Base-by-base conservation (phyloP, 208 protist species). In the Herpetomonas samuelpessoai region DNA sequence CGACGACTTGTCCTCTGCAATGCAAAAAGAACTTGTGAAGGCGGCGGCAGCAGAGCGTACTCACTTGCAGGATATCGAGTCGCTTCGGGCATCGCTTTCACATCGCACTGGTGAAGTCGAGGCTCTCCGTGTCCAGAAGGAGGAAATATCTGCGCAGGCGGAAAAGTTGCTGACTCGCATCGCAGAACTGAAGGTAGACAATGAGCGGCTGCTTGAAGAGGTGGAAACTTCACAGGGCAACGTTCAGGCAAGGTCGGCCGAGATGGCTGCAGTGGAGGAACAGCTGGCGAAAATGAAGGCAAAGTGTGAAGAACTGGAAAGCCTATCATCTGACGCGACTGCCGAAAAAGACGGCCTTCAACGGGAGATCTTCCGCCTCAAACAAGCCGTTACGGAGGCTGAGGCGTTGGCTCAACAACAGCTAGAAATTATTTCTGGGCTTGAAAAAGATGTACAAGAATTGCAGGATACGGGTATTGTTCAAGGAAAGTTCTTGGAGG, bases 11-110 rank as follows among this genome's bases (percentile, higher is more conserved):
- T 61, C 77, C 3, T 39, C 49, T 1, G 65, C 83, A 49, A 85
- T 86, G 60, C 68, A 86, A 44, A 45, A 35, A 3, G 77, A 88
- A 52, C 49, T 92, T 2, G 74, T 75, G n/a, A 56, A 65, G 9
- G 19, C 57, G 2, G 19, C 71, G 0, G 51, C 53, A 0, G 55
- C 65, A 25, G 60, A 68, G 14, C 24, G 61, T 45, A 57, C 68
- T 12, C 62, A 80, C 21, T 53, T 54, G n/a, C n/a, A 45, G 2
- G 54, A 62, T 9, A 55, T 79, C 0, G 74, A 82, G 25, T 25
- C 39, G 14, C 46, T 85, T 3, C 59, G 62, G 6, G 39, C 57
- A 18, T 62, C 59, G 6, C 63, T 79, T 0, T 45, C 38, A 19
- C 27, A 63, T 0, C 57, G 52, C 26, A 58, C 66, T 4, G 60